Percentiles rank a stretch among this genome's conserved stretches.
Evolutionary conservation across 441 rosid genomes (phyloP).

Genomic region (Aquilaria agallochum): DNA sequence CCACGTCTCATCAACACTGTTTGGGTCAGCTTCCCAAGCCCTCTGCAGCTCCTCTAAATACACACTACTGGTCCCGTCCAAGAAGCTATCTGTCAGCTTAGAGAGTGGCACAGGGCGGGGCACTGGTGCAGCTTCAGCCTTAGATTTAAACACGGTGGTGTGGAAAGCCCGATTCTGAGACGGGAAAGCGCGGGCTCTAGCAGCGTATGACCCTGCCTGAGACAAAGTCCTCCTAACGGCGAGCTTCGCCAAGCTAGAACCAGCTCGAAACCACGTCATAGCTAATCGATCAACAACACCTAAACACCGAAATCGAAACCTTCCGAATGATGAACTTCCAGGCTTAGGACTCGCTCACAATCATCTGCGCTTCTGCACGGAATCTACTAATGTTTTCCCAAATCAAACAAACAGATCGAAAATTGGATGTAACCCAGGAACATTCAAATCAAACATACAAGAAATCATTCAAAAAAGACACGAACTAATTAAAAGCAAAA

Average conservation of each 20-base stretch:
- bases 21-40: conserved; percentile 91
- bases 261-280: conserved; percentile 86
- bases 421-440: background rate
- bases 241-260: conserved; percentile 60
- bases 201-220: conserved; percentile 48
- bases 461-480: conserved; percentile 2
- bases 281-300: conserved; percentile 16
- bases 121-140: conserved; percentile 69
- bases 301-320: conserved; percentile 8
- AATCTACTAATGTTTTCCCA: too few relatives aligned
- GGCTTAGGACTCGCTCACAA: conserved; percentile 5
- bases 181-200: conserved; percentile 47
- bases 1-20: conserved; percentile 98
- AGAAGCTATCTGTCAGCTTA: conserved; percentile 82
- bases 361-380: conserved; percentile 1
- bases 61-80: conserved; percentile 94
- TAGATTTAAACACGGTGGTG: conserved; percentile 48
- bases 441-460: conserved; percentile 4
- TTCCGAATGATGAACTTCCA: conserved; percentile 3
- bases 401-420: too few relatives aligned
- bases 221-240: conserved; percentile 68
- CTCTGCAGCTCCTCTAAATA: conserved; percentile 96
- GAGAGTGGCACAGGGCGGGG: conserved; percentile 89
- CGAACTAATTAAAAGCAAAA: background rate
- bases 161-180: conserved; percentile 54